Conservation (phyloP, 2,329 filamentous ascomycete genomes). For the Claviceps monticola region DNA sequence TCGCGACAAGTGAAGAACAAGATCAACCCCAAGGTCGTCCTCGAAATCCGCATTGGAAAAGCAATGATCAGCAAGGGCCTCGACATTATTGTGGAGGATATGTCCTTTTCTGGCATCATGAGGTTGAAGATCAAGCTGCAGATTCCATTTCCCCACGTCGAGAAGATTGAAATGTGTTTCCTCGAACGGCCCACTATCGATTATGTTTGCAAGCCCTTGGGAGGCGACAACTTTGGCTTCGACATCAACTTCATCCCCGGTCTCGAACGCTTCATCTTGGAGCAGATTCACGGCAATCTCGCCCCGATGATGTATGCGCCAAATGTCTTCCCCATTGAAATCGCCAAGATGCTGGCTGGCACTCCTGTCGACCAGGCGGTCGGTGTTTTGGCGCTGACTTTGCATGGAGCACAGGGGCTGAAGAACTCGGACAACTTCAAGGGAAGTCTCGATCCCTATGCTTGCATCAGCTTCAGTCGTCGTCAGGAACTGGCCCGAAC, state of each 20-base stretch:
- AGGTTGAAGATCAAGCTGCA: slow-evolving; percentile 95
- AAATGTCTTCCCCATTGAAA: slow-evolving; percentile 95
- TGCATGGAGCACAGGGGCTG: slow-evolving; percentile 81
- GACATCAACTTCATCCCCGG: slow-evolving; percentile 99
- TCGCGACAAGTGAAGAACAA: slow-evolving; percentile 82
- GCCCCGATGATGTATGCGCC: slow-evolving; percentile 97
- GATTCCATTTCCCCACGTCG: slow-evolving; percentile 87
- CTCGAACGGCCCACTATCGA: slow-evolving; percentile 79
- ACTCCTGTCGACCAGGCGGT: slow-evolving; percentile 91
- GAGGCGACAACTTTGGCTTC: slow-evolving; percentile 89
- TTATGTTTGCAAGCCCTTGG: slow-evolving; percentile 94
- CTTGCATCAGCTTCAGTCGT: slow-evolving; percentile 70
- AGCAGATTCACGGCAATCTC: slow-evolving; percentile 89
- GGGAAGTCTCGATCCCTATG: slow-evolving; percentile 83
- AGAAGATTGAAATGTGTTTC: slow-evolving; percentile 91
- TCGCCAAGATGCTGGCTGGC: slow-evolving; percentile 94
- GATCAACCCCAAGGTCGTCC: slow-evolving; percentile 89
- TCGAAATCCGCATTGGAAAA: slow-evolving; percentile 90
- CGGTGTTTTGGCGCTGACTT: slow-evolving; percentile 79
- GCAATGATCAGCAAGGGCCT: slow-evolving; percentile 94
- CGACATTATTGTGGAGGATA: slow-evolving; percentile 95
- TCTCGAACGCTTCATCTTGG: slow-evolving; percentile 82
- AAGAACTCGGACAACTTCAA: slow-evolving; percentile 94
- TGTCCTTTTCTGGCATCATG: slow-evolving; percentile 93
- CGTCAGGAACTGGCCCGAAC: slow-evolving; percentile 73